Conservation (phyloP, 2,329 filamentous ascomycete species). For the Penicillium sp. region DNA sequence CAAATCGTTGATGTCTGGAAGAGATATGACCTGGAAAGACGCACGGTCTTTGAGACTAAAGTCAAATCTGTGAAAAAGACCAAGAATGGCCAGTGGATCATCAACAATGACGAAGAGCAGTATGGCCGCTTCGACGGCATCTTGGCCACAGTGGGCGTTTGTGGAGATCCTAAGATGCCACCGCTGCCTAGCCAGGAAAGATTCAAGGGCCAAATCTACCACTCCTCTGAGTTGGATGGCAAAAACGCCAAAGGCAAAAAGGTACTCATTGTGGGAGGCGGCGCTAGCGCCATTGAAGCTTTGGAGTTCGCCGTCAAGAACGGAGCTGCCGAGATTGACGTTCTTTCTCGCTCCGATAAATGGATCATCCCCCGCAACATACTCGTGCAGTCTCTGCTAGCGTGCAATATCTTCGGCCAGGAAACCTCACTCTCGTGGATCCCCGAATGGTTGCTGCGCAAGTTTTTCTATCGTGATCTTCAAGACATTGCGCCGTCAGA, state of each 20-base stretch:
- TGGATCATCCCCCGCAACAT: conserved; percentile 81
- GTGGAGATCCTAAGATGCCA: conserved; percentile 67
- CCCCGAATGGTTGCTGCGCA: conserved; percentile 63
- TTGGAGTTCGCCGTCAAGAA: conserved; percentile 66
- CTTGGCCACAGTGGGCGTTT: conserved; percentile 69
- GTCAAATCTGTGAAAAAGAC: conserved; percentile 64
- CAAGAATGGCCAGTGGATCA: conserved; percentile 61
- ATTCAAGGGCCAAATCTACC: conserved; percentile 64
- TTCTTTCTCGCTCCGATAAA: conserved; percentile 70
- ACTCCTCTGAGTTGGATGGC: conserved; percentile 66
- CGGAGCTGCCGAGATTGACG: conserved; percentile 58
- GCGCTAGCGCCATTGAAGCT: conserved; percentile 72
- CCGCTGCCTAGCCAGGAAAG: conserved; percentile 59
- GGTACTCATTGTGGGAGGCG: conserved; percentile 67
- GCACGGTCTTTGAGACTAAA: conserved; percentile 62
- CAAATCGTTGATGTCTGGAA: conserved; percentile 67
- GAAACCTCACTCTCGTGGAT: conserved; percentile 69
- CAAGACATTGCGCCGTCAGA: conserved; percentile 60
- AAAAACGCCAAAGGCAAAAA: conserved; percentile 65
- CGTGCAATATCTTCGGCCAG: conserved; percentile 68
- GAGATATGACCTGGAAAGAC: conserved; percentile 60
- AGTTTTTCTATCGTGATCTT: conserved; percentile 76
- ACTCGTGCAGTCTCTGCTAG: conserved; percentile 62
- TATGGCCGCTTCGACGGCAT: conserved; percentile 70
- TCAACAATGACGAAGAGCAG: conserved; percentile 63